Base-by-base conservation (phyloP, 1,139 yeast species). In the Zhuliangozyma blackwelliae region DNA sequence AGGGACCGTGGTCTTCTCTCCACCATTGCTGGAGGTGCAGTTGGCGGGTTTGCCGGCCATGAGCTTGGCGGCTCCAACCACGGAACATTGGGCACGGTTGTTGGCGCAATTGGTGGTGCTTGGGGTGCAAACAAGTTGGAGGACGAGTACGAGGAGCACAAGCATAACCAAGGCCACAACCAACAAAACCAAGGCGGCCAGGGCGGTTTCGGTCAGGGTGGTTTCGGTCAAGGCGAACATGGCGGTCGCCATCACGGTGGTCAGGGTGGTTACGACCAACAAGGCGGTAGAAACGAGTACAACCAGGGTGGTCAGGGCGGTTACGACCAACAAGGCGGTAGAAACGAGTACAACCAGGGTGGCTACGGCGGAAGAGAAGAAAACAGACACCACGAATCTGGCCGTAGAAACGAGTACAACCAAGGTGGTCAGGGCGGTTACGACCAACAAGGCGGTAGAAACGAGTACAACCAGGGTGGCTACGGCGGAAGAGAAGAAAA, bases 81-180 rank as follows among this genome's bases (percentile, higher is more conserved):
- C 59, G 64, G 75, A 13, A 71, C 68, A 13, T 50, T 78, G 28
- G 79, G 80, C 38, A 70, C 75, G 35, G 59, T 77, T 40, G 72
- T 70, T 19, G 86, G 86, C 54, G 82, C 79, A 28, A 49, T 79
- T 50, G 75, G 71, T 29, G 84, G 86, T 52, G 84, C 83, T 25
- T 49, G 76, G 46, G 71, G 72, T 33, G 84, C 80, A 37, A 72
- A 75, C 63, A 71, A 77, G 60, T 49, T 69, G 32, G 80, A 74
- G 50, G 68, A 77, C 54, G 51, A 45, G 28, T 48, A 50, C 35
- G 64, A 65, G 47, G 51, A 52, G 12, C 45, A 37, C 25, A 35
- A 36, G 11, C 13, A 36, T 25, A 25, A 25, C 27, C 5, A 25
- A 9, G 10, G 10, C 5, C 27, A 39, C 20, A 30, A 36, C 22